phyloP scores from a whole-genome alignment of 148 eudicot species.

The Bassia scoparia region DNA sequence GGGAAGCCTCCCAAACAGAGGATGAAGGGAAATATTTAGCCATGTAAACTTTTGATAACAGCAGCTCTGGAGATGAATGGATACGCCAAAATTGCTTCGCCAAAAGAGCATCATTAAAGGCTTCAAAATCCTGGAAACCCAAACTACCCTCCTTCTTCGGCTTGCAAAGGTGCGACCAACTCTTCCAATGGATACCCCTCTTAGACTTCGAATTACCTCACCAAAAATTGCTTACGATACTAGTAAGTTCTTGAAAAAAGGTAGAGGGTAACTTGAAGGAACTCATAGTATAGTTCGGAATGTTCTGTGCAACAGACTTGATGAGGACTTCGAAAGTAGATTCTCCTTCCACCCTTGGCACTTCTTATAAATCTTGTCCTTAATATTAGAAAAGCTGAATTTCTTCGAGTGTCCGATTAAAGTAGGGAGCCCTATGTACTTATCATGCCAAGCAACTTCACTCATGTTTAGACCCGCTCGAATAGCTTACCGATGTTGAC shows the following conservation, averaged over 20 bases:
- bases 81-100: background rate
- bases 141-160: background rate
- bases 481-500: too few relatives aligned
- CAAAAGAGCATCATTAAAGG: background rate
- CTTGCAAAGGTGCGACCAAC: background rate
- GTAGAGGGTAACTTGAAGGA: background rate
- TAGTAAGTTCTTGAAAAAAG: background rate
- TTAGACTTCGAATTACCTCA: background rate
- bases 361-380: background rate
- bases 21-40: background rate
- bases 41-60: background rate
- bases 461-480: too few relatives aligned
- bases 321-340: background rate
- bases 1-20: too few relatives aligned
- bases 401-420: background rate
- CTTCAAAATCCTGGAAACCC: background rate
- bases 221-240: background rate
- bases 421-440: background rate
- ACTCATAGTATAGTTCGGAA: conserved; percentile 1
- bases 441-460: background rate
- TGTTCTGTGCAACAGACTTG: background rate
- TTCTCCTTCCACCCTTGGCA: conserved; percentile 1
- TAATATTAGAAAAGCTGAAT: background rate
- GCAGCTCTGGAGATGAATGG: background rate
- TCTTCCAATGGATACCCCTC: background rate